phyloP scores from a whole-genome alignment of 306 rosid species.

The Clitoria ternatea region DNA sequence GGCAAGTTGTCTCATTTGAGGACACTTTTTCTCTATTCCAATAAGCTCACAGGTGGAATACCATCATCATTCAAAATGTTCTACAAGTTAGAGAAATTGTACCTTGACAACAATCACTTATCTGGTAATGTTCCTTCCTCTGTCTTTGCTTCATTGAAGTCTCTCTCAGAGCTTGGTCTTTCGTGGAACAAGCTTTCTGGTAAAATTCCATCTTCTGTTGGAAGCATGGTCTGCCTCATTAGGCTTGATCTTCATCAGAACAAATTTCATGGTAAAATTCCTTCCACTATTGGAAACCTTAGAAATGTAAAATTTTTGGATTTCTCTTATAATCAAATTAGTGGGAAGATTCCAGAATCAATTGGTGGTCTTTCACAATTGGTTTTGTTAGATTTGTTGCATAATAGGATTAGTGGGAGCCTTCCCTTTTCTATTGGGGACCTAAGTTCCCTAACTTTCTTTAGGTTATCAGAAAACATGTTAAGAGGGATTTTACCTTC shows the following conservation, averaged over 20 bases:
- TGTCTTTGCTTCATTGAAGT: slow-evolving; percentile 36
- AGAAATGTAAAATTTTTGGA: slow-evolving; percentile 44
- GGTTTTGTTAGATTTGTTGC: slow-evolving; percentile 40
- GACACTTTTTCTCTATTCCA: slow-evolving; percentile 45
- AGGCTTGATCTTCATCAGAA: slow-evolving; percentile 54
- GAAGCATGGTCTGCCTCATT: slow-evolving; percentile 28
- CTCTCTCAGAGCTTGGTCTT: slow-evolving; percentile 41
- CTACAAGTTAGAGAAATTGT: slow-evolving; percentile 34
- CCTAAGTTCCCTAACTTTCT: slow-evolving; percentile 44
- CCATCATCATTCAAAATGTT: slow-evolving; percentile 33
- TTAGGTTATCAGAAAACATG: slow-evolving; percentile 44
- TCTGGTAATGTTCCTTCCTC: slow-evolving; percentile 38
- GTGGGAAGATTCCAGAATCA: slow-evolving; percentile 47
- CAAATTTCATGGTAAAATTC: slow-evolving; percentile 38
- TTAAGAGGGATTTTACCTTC: slow-evolving; percentile 42
- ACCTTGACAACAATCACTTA: slow-evolving; percentile 38
- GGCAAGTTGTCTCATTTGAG: slow-evolving; percentile 38
- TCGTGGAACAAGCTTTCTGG: slow-evolving; percentile 49
- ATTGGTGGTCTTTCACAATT: slow-evolving; percentile 46
- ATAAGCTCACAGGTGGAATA: slow-evolving; percentile 40
- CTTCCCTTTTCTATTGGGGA: slow-evolving; percentile 54
- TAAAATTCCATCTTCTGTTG: slow-evolving; percentile 41
- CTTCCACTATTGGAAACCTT: slow-evolving; percentile 40
- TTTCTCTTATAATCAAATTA: slow-evolving; percentile 30
- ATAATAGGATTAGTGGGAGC: slow-evolving; percentile 39